Conservation (phyloP, 148 eudicot species). For the Chenopodium berlandieri region DNA sequence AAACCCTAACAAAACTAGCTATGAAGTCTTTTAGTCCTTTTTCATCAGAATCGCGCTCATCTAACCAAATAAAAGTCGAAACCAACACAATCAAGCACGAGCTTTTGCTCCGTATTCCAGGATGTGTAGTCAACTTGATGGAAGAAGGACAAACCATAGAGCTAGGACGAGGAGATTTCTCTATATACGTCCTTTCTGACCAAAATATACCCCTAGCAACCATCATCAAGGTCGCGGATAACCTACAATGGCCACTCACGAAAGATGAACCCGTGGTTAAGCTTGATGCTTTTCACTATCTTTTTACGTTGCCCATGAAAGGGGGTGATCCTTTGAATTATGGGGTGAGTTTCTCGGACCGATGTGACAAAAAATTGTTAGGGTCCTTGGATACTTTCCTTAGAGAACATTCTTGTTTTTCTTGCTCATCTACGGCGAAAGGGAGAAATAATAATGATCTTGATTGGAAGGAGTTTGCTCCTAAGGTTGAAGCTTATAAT, state of each 20-base stretch:
- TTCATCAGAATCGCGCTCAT: neutral
- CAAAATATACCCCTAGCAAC: conserved; percentile 58
- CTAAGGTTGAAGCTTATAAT: conserved; percentile 68
- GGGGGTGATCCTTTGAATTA: conserved; percentile 69
- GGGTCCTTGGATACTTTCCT: conserved; percentile 58
- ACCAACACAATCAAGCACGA: conserved; percentile 46
- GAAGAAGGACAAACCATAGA: conserved; percentile 79
- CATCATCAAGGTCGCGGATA: conserved; percentile 58
- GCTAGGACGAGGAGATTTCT: conserved; percentile 58
- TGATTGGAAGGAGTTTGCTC: conserved; percentile 88
- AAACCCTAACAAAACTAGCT: neutral
- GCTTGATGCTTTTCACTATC: conserved; percentile 65
- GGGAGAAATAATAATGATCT: conserved; percentile 48
- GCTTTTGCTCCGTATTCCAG: conserved; percentile 52
- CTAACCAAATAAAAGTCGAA: conserved; percentile 8
- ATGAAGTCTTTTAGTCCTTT: conserved; percentile 12
- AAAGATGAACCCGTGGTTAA: conserved; percentile 94
- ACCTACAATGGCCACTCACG: conserved; percentile 91
- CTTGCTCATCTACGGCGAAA: conserved; percentile 34
- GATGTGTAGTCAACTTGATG: conserved; percentile 65
- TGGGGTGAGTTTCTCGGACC: conserved; percentile 60
- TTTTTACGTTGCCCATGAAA: conserved; percentile 67
- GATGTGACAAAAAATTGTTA: conserved; percentile 34
- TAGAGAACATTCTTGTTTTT: conserved; percentile 61
- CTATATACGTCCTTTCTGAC: conserved; percentile 48